These are phyloP conservation scores for Lactarius sp. DNA, from an alignment of 768 basidiomycete genomes.

Conservation along the genomic window DNA sequence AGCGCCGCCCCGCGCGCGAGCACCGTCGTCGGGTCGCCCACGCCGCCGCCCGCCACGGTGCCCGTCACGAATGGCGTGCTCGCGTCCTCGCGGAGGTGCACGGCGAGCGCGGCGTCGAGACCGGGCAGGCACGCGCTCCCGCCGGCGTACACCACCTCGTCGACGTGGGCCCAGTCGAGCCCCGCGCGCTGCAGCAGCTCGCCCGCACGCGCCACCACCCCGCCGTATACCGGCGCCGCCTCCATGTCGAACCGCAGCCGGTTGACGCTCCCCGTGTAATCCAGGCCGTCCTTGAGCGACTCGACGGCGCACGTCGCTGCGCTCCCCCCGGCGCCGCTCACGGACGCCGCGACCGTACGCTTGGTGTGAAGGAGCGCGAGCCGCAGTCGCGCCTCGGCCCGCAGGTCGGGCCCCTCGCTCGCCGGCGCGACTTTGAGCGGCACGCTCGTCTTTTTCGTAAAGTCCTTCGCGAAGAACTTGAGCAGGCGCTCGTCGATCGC, in stretches of 20 bases:
- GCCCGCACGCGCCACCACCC: slow-evolving; percentile 47
- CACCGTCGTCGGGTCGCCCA: slow-evolving; percentile 74
- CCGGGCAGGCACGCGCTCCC: slow-evolving; percentile 73
- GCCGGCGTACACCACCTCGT: slow-evolving; percentile 78
- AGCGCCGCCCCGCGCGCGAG: slow-evolving; percentile 72
- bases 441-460: slow-evolving; percentile 91
- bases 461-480: slow-evolving; percentile 91
- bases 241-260: slow-evolving; percentile 44
- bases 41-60: slow-evolving; percentile 64
- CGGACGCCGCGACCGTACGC: slow-evolving; percentile 81
- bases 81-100: slow-evolving; percentile 57
- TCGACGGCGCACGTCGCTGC: slow-evolving; percentile 92
- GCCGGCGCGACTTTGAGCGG: slow-evolving; percentile 61
- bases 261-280: slow-evolving; percentile 73
- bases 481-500: slow-evolving; percentile 78
- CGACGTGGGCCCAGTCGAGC: slow-evolving; percentile 61
- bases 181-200: slow-evolving; percentile 48
- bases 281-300: slow-evolving; percentile 88
- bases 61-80: slow-evolving; percentile 62
- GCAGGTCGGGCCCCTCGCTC: slow-evolving; percentile 55
- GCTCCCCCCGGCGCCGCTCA: slow-evolving; percentile 37
- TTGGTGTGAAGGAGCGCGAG: slow-evolving; percentile 94
- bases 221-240: slow-evolving; percentile 53
- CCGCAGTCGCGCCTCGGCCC: slow-evolving; percentile 89
- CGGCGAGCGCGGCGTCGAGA: slow-evolving; percentile 52